Evolutionary conservation across 306 rosid species (phyloP), one percentile per base, ranked within the genome.

Genomic region (Vigna unguiculata): DNA sequence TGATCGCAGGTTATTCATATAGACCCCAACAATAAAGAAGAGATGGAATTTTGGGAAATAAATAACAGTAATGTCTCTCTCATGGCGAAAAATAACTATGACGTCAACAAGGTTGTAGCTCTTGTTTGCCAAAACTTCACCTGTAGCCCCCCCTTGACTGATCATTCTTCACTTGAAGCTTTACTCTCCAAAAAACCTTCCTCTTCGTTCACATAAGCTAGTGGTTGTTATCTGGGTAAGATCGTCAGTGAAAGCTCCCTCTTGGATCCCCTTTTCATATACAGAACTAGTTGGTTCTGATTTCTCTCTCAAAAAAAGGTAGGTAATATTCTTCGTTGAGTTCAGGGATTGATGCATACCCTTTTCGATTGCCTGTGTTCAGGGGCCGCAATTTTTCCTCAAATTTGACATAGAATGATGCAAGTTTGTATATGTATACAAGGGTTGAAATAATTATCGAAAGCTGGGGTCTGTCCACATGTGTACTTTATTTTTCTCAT

Each of bases 81-180:
- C 60, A 92, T 94, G 97, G 98, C 91, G 0, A 92, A 86, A 67
- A 86, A 78, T 73, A 89, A 89, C 75, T 66, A 57, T 40, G 61
- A 83, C 24, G 77, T 55, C 28, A 86, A 84, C 78, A 87, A 78
- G 78, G 93, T 84, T 76, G 90, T 85, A 13, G 95, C 92, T 84
- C 89, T 92, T 21, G 92, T 94, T 5, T 92, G 98, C 87, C 93
- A 90, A 78, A 86, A 92, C 86, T 92, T 92, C 78, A 88, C 96
- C 22, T 94, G 98, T 74, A 85, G 90, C 46, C 81, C 95, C 47
- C 86, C 91, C 4, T 87, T 90, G 22, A 78, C 77, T 22, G 86
- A 89, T 60, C 89, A 79, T 12, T 82, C 24, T 2, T 81, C 92
- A 67, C 88, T 94, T 22, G 71, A 59, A 75, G 90, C 90, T 34